Evolutionary conservation across 371 early-diverging fungal genomes (phyloP).

Genomic region (Mortierella sp.): DNA sequence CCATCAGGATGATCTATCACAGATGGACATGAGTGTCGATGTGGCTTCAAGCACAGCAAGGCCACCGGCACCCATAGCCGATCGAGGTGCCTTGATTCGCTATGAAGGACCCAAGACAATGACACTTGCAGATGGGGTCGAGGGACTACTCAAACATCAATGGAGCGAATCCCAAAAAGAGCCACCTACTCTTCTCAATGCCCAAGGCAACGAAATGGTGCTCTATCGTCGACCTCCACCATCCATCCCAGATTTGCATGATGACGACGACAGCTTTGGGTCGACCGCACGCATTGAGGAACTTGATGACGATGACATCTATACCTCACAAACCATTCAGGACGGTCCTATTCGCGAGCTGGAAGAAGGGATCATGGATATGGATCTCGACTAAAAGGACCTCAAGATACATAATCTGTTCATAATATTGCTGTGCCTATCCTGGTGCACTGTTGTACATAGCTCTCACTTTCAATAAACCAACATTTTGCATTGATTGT

Average conservation of each 20-base stretch:
- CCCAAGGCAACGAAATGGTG: slow-evolving; percentile 41
- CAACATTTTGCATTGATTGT: too few species aligned
- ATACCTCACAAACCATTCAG: not conserved
- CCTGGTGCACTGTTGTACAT: too few species aligned
- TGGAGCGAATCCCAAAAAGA: slow-evolving; percentile 1
- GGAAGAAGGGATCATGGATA: slow-evolving; percentile 42
- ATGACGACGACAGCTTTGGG: not conserved
- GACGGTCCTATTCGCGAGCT: slow-evolving; percentile 14
- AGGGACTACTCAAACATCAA: slow-evolving; percentile 25
- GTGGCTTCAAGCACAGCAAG: not conserved
- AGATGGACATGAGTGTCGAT: slow-evolving; percentile 9
- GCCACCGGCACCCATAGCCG: not conserved
- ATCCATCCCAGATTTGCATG: slow-evolving; percentile 1
- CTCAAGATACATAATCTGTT: too few species aligned
- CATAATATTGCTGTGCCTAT: too few species aligned
- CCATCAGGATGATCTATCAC: slow-evolving; percentile 3
- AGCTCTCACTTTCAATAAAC: too few species aligned
- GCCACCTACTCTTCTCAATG: not conserved
- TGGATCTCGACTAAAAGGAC: slow-evolving; percentile 43
- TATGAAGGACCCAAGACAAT: slow-evolving; percentile 44
- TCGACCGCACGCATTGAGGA: slow-evolving; percentile 22
- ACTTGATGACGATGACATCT: slow-evolving; percentile 24
- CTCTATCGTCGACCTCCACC: slow-evolving; percentile 33
- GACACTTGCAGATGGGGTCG: slow-evolving; percentile 33
- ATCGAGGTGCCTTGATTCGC: slow-evolving; percentile 32